Conservation (phyloP, 192 early-diverging fungal species). For the Entomortierella chlamydospora region DNA sequence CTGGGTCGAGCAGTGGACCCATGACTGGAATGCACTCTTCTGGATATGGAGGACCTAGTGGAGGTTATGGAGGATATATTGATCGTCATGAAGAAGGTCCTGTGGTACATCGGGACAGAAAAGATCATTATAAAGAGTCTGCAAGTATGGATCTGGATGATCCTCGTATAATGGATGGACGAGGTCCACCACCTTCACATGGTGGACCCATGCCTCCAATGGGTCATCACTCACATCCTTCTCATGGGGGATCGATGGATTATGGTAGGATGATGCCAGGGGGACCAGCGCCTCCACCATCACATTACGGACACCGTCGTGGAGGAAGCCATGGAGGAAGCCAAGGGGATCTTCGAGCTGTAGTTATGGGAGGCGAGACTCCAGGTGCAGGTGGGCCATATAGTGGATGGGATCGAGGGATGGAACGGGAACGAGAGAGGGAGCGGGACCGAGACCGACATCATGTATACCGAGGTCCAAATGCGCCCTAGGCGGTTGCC, state of each 20-base stretch:
- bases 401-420: slow-evolving; percentile 47
- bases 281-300: slow-evolving; percentile 30
- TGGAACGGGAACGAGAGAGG: slow-evolving; percentile 35
- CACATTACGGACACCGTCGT: slow-evolving; percentile 42
- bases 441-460: slow-evolving; percentile 41
- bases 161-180: slow-evolving; percentile 43
- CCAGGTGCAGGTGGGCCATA: slow-evolving; percentile 30
- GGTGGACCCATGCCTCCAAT: slow-evolving; percentile 50
- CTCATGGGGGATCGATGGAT: slow-evolving; percentile 50
- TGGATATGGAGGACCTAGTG: slow-evolving; percentile 25
- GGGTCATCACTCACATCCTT: slow-evolving; percentile 46
- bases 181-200: slow-evolving; percentile 33
- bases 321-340: slow-evolving; percentile 47
- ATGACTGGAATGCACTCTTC: slow-evolving; percentile 36
- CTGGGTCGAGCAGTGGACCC: slow-evolving; percentile 39
- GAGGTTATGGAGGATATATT: slow-evolving; percentile 50
- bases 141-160: slow-evolving; percentile 48
- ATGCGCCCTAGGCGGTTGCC: slow-evolving; percentile 34
- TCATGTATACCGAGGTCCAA: slow-evolving; percentile 39
- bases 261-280: slow-evolving; percentile 54
- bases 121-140: slow-evolving; percentile 50
- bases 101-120: slow-evolving; percentile 30
- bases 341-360: slow-evolving; percentile 41
- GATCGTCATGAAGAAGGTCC: slow-evolving; percentile 33
- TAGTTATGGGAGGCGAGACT: slow-evolving; percentile 35